Conservation (phyloP, 257 asterid genomes). For the Ehretia macrophylla region DNA sequence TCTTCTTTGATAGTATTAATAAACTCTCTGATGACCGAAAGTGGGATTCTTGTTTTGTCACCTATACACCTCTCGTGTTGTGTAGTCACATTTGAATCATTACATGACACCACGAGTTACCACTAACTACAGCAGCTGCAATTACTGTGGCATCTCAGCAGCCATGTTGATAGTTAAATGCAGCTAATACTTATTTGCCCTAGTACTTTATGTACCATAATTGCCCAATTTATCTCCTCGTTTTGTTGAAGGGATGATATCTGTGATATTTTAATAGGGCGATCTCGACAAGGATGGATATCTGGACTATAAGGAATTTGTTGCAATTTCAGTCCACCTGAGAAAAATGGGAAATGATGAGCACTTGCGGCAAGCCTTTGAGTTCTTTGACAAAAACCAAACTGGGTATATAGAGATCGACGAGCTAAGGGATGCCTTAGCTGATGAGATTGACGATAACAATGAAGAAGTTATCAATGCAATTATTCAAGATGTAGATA, state of each 20-base stretch:
- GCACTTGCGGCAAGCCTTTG: not conserved
- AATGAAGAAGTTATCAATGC: constrained; percentile 6
- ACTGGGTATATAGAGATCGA: constrained; percentile 61
- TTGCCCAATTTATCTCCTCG: not conserved
- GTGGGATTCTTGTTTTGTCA: not conserved
- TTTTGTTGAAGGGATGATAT: not conserved
- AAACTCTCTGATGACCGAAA: too few species aligned
- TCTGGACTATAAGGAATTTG: constrained; percentile 2
- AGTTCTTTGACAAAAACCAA: constrained; percentile 1
- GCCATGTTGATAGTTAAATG: not conserved
- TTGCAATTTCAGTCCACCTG: not conserved
- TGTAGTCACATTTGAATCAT: too few species aligned
- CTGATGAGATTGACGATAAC: constrained; percentile 1
- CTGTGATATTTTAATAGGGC: constrained; percentile 1
- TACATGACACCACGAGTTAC: too few species aligned
- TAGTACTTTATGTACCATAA: not conserved
- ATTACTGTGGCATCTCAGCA: not conserved
- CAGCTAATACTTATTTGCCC: not conserved
- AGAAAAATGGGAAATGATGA: constrained; percentile 1
- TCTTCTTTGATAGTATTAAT: not conserved
- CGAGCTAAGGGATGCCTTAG: constrained; percentile 1
- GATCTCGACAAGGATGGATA: constrained; percentile 3
- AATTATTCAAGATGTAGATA: constrained; percentile 3
- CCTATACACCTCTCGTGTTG: not conserved
- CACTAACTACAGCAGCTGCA: too few species aligned